Base-by-base conservation (phyloP, 768 basidiomycete species). In the Pseudohyphozyma bogoriensis region DNA sequence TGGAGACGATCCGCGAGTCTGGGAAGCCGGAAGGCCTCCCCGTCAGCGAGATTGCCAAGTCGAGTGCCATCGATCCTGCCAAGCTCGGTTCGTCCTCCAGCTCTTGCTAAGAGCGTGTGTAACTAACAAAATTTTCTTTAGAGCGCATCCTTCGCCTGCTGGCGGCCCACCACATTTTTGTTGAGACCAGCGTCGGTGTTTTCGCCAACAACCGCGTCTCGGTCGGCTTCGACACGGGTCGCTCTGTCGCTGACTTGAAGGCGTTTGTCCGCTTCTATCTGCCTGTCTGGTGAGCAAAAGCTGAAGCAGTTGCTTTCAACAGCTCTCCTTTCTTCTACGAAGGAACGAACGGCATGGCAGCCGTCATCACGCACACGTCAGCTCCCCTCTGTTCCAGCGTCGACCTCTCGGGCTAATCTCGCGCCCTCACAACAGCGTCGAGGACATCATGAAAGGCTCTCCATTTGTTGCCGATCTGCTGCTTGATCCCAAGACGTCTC, bases 111-210 rank as follows among this genome's bases (percentile, higher is more conserved):
- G 2, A 2, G 2, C 46, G 4, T 20, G 2, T 1, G 6, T 29
- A 4, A 37, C 22, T 35, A 13, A 42, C 28, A 16, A 12, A 26
- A 1, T 8, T 1, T 8, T 22, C 8, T 2, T 12, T 45, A 87
- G 86, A 82, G 6, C 87, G 87, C 68, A 79, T 81, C 36, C 78
- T 89, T 42, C 83, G 87, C 46, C 77, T 87, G 28, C 79, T 89
- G 47, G 85, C 86, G 15, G 86, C 86, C 0, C 85, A 87, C 69
- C 86, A 88, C 71, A 80, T 88, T 55, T 76, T 85, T 35, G 77
- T 79, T 44, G 87, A 89, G 72, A 76, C 81, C 4, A 76, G 79
- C 13, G 86, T 85, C 5, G 79, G 87, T 68, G 81, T 83, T 8
- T 89, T 89, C 66, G 77, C 85, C 11, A 78, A 81, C 55, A 89